Base-by-base conservation (phyloP, 192 early-diverging fungal species). In the Linnemannia exigua region DNA sequence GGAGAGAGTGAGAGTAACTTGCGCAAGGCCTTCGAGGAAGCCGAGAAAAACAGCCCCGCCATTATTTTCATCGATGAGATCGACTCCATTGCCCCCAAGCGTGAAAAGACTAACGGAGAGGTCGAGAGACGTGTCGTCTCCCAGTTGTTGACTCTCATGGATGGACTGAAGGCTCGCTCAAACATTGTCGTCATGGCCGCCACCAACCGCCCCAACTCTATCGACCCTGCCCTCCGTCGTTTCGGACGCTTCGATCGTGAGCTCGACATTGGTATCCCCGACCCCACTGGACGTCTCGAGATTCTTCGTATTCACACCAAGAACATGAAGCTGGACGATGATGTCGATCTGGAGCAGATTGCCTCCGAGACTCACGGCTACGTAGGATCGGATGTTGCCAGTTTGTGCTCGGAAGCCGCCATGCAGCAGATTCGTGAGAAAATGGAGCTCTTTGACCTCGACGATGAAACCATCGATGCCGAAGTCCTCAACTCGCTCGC, bases 351-450 rank as follows among this genome's bases (percentile, higher is more conserved):
- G 69, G 97, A 99, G 87, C 95, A 97, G 88, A 97, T 99, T 79
- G 98, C 98, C 35, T 90, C 96, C 5, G 97, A 99, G 87, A 99
- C 98, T 28, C 98, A 99, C 84, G 98, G 98, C 75, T 97, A 95
- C 88, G 98, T 99, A 69, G 98, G 98, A 80, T 96, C 98, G 46
- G 98, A 99, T 91, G 90, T 99, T 80, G 98, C 98, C 31, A 96
- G 97, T 16, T 93, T 99, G 81, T 99, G 98, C 89, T 99, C 98
- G 17, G 98, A 99, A 90, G 98, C 98, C 20, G 98, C 98, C 44
- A 99, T 99, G 97, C 98, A 99, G 90, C 98, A 99, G 90, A 99
- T 99, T 79, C 97, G 98, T 81, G 98, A 98, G 86, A 99, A 99
- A 94, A 99, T 99, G 98, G 98, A 99, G 75, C 89, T 95, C 50